Conservation (phyloP, 495 filamentous ascomycete species). For the Tuber indicum region DNA sequence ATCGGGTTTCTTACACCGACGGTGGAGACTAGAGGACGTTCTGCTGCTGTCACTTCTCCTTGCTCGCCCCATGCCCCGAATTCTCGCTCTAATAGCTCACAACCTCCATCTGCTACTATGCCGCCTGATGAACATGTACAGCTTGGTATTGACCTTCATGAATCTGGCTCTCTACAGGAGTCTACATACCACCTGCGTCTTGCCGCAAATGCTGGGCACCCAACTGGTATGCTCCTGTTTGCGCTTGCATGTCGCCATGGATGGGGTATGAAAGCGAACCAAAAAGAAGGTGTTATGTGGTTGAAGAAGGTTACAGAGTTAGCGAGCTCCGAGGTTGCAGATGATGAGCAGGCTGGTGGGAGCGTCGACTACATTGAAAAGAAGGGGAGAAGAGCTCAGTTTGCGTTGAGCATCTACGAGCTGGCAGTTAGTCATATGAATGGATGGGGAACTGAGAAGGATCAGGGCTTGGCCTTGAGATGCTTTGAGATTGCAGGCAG, state of each 20-base stretch:
- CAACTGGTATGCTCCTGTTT: slow-evolving; percentile 92
- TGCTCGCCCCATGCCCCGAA: slow-evolving; percentile 22
- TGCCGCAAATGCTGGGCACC: slow-evolving; percentile 75
- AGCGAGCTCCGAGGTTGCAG: slow-evolving; percentile 72
- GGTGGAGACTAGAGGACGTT: slow-evolving; percentile 15
- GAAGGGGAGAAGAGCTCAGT: slow-evolving; percentile 79
- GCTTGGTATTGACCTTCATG: slow-evolving; percentile 81
- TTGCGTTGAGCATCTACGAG: slow-evolving; percentile 91
- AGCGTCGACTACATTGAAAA: slow-evolving; percentile 58
- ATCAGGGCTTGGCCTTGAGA: slow-evolving; percentile 76
- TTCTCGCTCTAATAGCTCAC: slow-evolving; percentile 23
- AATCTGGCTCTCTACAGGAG: slow-evolving; percentile 75
- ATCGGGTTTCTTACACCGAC: slow-evolving; percentile 20
- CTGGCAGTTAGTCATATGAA: slow-evolving; percentile 96
- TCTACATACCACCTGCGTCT: slow-evolving; percentile 93
- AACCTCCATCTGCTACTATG: slow-evolving; percentile 50
- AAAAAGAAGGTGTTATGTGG: slow-evolving; percentile 82
- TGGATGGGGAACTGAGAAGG: slow-evolving; percentile 92
- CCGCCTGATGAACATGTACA: slow-evolving; percentile 79
- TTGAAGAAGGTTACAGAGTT: slow-evolving; percentile 79
- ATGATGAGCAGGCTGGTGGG: slow-evolving; percentile 67
- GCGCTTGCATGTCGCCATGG: slow-evolving; percentile 95
- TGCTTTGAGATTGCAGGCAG: slow-evolving; percentile 95
- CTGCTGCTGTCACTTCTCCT: slow-evolving; percentile 17
- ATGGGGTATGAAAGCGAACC: slow-evolving; percentile 93